phyloP scores from a whole-genome alignment of 2,329 filamentous ascomycete genomes.

The Diaporthe longicolla region DNA sequence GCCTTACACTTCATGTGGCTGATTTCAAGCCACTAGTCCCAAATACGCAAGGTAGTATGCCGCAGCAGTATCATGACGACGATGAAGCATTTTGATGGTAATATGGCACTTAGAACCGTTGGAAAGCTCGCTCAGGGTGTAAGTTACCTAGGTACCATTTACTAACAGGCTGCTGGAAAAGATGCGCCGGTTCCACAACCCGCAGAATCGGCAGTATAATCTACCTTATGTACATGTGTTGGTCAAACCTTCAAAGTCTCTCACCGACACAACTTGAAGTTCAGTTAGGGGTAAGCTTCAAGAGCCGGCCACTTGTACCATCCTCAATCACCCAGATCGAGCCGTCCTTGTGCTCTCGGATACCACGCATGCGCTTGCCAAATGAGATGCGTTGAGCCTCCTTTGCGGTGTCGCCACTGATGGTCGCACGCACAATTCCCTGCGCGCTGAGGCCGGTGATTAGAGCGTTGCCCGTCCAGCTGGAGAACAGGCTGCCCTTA shows the following conservation, averaged over 20 bases:
- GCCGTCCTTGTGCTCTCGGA: slow-evolving; percentile 51
- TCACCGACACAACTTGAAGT: slow-evolving; percentile 40
- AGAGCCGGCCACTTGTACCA: slow-evolving; percentile 49
- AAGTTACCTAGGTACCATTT: background rate
- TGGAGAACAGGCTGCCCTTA: slow-evolving; percentile 52
- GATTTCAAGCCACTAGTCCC: too few species aligned
- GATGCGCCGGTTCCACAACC: background rate
- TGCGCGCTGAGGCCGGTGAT: slow-evolving; percentile 50
- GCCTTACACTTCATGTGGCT: too few species aligned
- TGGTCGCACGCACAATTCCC: slow-evolving; percentile 50
- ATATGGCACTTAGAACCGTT: background rate
- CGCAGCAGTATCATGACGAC: too few species aligned
- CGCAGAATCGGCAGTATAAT: background rate
- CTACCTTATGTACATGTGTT: slow-evolving; percentile 15
- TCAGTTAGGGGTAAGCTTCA: slow-evolving; percentile 53
- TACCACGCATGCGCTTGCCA: slow-evolving; percentile 52
- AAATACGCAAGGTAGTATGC: too few species aligned
- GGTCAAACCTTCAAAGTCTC: background rate
- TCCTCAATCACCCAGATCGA: slow-evolving; percentile 53
- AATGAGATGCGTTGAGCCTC: slow-evolving; percentile 52
- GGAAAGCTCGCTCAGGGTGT: background rate
- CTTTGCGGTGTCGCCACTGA: slow-evolving; percentile 50
- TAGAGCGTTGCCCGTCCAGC: slow-evolving; percentile 53
- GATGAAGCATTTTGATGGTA: background rate
- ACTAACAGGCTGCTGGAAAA: background rate